Evolutionary conservation across 1,284 basidiomycete species (phyloP), one percentile per base, ranked within the genome.

Genomic region (Melampsora americana): DNA sequence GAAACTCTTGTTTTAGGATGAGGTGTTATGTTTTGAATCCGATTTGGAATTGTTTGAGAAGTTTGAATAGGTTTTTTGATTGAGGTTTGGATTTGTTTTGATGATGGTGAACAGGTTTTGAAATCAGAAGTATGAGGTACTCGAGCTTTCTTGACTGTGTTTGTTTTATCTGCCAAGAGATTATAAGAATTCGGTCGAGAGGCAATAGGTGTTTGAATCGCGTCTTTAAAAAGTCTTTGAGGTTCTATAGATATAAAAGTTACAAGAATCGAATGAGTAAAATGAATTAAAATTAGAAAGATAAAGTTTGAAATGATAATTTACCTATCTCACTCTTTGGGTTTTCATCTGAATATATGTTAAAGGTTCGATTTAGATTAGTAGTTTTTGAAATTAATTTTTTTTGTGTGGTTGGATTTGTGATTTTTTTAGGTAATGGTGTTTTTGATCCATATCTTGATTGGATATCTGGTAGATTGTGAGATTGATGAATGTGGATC

Each of bases 181-280:
- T 56, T 56, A 56, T 56, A 6, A 1, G 20, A 23, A 7, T 16
- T 56, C n/a, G 53, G 6, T 56, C 26, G 20, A 56, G 53, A 23
- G 6, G 53, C 26, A 18, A 23, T n/a, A 56, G 53, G 20, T 6
- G 53, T 56, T 23, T 56, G 6, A n/a, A 56, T 56, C 12, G 26
- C 53, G 26, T 56, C 53, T 56, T 56, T 56, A 56, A 56, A 56
- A 7, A 56, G 26, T 56, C 53, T n/a, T 56, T 56, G 53, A 56
- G 53, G 53, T 56, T 56, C 53, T 56, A n/a, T 9, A 23, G 11
- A 16, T n/a, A 11, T 48, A 11, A 16, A 16, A 18, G 26, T 23
- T 23, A 16, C 9, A 11, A 18, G 6, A 56, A 56, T n/a, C 6
- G 26, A 48, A 56, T 56, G 5, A 56, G 26, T 23, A 28, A n/a